Percentiles rank a stretch among this genome's conserved stretches.
Conservation (phyloP, 2,329 filamentous ascomycete genomes). For the Aspergillus neoniger region DNA sequence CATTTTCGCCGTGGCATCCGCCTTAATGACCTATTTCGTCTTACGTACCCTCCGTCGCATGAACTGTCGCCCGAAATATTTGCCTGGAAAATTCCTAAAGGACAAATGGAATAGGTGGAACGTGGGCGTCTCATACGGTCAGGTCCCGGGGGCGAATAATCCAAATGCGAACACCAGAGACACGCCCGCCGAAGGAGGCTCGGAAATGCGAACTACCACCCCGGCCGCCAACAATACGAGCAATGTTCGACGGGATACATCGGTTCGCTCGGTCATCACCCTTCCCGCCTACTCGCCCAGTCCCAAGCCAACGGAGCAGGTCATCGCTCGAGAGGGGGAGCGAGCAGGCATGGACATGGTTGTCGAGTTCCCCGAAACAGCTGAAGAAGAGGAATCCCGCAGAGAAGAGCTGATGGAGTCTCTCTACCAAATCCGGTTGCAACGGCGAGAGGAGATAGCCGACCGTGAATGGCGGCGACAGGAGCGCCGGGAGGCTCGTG, state of each 20-base stretch:
- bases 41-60: slow-evolving; percentile 47
- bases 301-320: slow-evolving; percentile 73
- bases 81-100: slow-evolving; percentile 55
- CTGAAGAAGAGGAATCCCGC: slow-evolving; percentile 73
- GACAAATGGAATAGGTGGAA: slow-evolving; percentile 55
- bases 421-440: slow-evolving; percentile 82
- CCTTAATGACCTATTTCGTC: slow-evolving; percentile 37
- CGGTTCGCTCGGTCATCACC: slow-evolving; percentile 90
- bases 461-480: slow-evolving; percentile 77
- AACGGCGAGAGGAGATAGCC: slow-evolving; percentile 71
- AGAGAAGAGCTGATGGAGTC: slow-evolving; percentile 91
- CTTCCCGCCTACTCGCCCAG: slow-evolving; percentile 79
- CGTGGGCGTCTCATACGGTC: slow-evolving; percentile 45
- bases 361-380: slow-evolving; percentile 77
- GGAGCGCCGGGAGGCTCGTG: slow-evolving; percentile 70
- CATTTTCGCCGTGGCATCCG: slow-evolving; percentile 34
- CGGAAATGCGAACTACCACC: slow-evolving; percentile 29
- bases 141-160: slow-evolving; percentile 33
- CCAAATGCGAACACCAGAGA: slow-evolving; percentile 27
- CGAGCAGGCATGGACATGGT: slow-evolving; percentile 89
- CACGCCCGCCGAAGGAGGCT: slow-evolving; percentile 29
- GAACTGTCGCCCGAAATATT: slow-evolving; percentile 52
- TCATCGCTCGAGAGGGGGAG: slow-evolving; percentile 87
- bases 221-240: slow-evolving; percentile 20
- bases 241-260: slow-evolving; percentile 75